phyloP scores from a whole-genome alignment of 129 eudicot species.

The Pseudognaphalium luteoalbum region DNA sequence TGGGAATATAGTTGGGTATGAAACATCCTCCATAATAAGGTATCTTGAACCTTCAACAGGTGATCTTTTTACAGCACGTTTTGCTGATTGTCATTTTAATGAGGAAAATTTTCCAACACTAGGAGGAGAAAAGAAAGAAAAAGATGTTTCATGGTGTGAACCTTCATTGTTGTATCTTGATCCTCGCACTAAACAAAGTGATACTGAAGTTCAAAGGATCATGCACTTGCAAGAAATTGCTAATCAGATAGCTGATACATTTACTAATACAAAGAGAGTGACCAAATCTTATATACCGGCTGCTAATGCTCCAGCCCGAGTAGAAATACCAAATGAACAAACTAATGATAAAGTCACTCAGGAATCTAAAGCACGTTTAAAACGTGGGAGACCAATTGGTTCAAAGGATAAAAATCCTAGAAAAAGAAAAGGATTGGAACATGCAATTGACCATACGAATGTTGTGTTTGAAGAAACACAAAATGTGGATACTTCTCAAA shows the following conservation, averaged over 20 bases:
- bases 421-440: too few relatives aligned
- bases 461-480: background rate
- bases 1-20: too few relatives aligned
- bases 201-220: background rate
- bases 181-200: constrained; percentile 1
- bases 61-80: too few relatives aligned
- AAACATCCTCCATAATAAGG: too few relatives aligned
- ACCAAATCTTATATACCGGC: background rate
- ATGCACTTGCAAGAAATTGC: background rate
- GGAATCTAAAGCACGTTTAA: too few relatives aligned
- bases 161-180: background rate
- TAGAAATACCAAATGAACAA: too few relatives aligned
- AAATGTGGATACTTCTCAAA: background rate
- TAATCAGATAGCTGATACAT: background rate
- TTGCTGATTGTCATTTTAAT: background rate
- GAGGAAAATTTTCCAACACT: background rate
- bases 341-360: too few relatives aligned
- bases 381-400: too few relatives aligned
- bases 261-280: background rate
- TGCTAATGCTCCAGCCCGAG: too few relatives aligned
- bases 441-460: too few relatives aligned
- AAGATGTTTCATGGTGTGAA: background rate
- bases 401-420: too few relatives aligned
- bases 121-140: background rate
- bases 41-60: too few relatives aligned